Base-by-base conservation (phyloP, 2,329 filamentous ascomycete genomes). In the Beauveria sp. region DNA sequence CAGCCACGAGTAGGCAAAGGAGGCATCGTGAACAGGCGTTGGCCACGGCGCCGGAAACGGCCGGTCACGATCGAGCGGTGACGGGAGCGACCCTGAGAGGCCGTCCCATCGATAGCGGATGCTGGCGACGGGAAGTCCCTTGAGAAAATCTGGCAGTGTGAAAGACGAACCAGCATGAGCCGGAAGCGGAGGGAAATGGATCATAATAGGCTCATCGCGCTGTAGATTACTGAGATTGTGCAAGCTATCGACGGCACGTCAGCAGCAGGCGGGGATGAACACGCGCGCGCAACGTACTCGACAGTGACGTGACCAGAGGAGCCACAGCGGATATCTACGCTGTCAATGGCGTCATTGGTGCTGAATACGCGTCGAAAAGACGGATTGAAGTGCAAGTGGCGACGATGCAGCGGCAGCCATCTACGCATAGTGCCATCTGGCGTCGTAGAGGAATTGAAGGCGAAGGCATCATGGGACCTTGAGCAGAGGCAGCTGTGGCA, bases 101-200 rank as follows among this genome's bases (percentile, higher is more conserved):
- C 62, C 70, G 8, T 69, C 69, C 85, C 85, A 87, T 18, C 84
- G 77, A 69, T 87, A 87, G 67, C 85, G 81, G 68, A 87, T 82
- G 60, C 78, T 78, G 6, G 79, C 83, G 0, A 82, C 76, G 1
- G 83, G 77, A 42, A 74, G 74, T 16, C 70, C 70, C 14, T 69
- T 72, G 38, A 79, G 71, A 62, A 79, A 81, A 10, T 65, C 65
- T 30, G 80, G 77, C 26, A 81, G 65, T 38, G 71, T 62, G 10
- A 66, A 61, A 14, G 66, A 64, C 2, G 67, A 63, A 8, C 66
- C 63, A 56, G 71, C 63, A 8, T 63, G 62, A 38, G 72, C 70
- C 14, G 80, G 73, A 51, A 75, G 77, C 0, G 81, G 75, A 6
- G 85, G 85, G 0, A 87, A 71, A 68, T 86, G 81, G 47, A 87